Evolutionary conservation across 2,329 filamentous ascomycete genomes (phyloP).

Genomic region (Coniochaeta prunicola): DNA sequence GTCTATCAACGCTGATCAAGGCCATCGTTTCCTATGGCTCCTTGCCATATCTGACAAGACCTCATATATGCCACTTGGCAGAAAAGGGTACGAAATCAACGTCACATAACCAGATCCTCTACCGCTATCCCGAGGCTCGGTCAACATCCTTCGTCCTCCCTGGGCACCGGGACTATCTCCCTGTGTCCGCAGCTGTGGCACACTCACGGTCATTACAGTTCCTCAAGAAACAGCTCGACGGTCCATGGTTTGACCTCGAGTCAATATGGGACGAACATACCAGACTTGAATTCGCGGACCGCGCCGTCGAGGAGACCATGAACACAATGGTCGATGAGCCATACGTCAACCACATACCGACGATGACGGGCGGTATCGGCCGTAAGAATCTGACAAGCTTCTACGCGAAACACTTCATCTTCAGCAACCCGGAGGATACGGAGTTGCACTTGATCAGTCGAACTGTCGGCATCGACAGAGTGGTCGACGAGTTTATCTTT

Average conservation of each 20-base stretch:
- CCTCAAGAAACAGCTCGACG: conserved; percentile 20
- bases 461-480: conserved; percentile 63
- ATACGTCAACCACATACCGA: conserved; percentile 73
- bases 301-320: conserved; percentile 68
- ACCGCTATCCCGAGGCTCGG: neutral
- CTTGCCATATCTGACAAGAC: neutral
- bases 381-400: conserved; percentile 56
- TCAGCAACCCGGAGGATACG: conserved; percentile 62
- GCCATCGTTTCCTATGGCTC: neutral
- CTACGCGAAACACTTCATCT: conserved; percentile 69
- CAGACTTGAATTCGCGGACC: conserved; percentile 60
- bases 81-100: neutral
- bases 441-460: conserved; percentile 62
- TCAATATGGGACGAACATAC: conserved; percentile 75
- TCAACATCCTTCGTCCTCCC: neutral
- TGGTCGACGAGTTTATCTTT: conserved; percentile 65
- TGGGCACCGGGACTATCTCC: neutral
- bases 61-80: neutral
- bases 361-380: conserved; percentile 64
- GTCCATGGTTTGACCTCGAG: conserved; percentile 68
- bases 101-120: neutral
- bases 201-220: neutral
- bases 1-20: neutral
- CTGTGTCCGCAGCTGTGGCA: neutral
- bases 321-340: conserved; percentile 74